These are phyloP conservation scores for Curvularia sp. DNA, from an alignment of 2,329 filamentous ascomycete genomes.

Conservation along the genomic window DNA sequence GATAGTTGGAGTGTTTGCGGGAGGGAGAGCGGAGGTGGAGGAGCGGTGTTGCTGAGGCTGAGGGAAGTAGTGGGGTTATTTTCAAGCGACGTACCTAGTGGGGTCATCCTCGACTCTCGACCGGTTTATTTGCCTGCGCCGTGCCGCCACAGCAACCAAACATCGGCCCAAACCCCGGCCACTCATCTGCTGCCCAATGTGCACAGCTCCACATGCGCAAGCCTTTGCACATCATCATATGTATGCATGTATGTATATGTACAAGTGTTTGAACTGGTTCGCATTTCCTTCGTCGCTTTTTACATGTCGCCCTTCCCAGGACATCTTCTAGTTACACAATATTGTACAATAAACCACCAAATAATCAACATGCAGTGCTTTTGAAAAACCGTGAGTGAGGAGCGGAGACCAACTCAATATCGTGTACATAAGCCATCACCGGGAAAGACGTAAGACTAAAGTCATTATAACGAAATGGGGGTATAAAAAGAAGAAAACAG, in stretches of 20 bases:
- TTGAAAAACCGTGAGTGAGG: slow-evolving; percentile 49
- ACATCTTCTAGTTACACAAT: slow-evolving; percentile 45
- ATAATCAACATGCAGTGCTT: slow-evolving; percentile 47
- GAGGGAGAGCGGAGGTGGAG: slow-evolving; percentile 32
- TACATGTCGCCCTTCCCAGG: slow-evolving; percentile 42
- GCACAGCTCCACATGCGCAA: slow-evolving; percentile 7
- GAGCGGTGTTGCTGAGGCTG: slow-evolving; percentile 37
- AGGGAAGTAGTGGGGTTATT: slow-evolving; percentile 28
- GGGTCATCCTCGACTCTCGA: slow-evolving; percentile 23
- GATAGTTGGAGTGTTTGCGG: slow-evolving; percentile 25
- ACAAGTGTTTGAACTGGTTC: slow-evolving; percentile 29
- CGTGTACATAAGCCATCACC: slow-evolving; percentile 46
- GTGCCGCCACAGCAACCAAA: slow-evolving; percentile 33
- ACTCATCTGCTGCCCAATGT: slow-evolving; percentile 4
- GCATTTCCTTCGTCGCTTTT: slow-evolving; percentile 42
- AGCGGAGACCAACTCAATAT: slow-evolving; percentile 49
- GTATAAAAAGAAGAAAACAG: slow-evolving; percentile 41
- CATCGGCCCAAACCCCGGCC: slow-evolving; percentile 1
- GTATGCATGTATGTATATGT: too few relatives aligned
- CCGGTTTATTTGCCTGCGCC: slow-evolving; percentile 28
- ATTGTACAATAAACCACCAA: slow-evolving; percentile 45
- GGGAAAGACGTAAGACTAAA: slow-evolving; percentile 43
- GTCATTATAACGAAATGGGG: slow-evolving; percentile 44
- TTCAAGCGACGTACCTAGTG: slow-evolving; percentile 31
- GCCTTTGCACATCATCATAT: neutral